Conservation (phyloP, 768 basidiomycete genomes). For the Agaricus subrufescens region DNA sequence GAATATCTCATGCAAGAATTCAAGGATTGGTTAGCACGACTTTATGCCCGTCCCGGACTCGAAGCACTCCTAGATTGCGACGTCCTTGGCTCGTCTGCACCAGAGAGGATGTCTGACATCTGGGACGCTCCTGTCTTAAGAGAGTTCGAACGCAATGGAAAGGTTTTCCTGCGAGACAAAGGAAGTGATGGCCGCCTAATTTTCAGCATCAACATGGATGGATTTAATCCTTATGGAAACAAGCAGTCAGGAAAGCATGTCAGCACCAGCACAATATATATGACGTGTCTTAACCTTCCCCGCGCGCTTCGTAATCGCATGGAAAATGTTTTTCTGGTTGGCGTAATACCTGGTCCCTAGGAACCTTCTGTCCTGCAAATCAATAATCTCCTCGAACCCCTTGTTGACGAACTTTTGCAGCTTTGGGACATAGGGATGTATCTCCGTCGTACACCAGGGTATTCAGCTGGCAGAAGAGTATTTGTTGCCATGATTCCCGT, state of each 20-base stretch:
- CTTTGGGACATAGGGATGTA: conserved; percentile 25
- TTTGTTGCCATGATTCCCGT: conserved; percentile 21
- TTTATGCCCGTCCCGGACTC: conserved; percentile 16
- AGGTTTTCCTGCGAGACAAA: conserved; percentile 11
- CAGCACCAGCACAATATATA: conserved; percentile 18
- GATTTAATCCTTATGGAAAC: conserved; percentile 26
- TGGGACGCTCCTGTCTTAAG: neutral
- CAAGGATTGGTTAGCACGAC: conserved; percentile 16
- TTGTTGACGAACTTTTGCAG: conserved; percentile 26
- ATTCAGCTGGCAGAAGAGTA: conserved; percentile 19
- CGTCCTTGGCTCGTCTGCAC: too few species aligned
- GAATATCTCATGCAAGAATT: conserved; percentile 15
- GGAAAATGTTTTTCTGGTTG: conserved; percentile 20
- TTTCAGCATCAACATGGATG: conserved; percentile 24
- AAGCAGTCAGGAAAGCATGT: conserved; percentile 18
- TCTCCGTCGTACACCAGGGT: conserved; percentile 12
- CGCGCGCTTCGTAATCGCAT: conserved; percentile 15
- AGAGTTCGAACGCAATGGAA: neutral
- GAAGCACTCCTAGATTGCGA: conserved; percentile 9
- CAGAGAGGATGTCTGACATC: neutral
- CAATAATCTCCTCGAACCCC: conserved; percentile 27
- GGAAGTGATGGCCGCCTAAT: conserved; percentile 15
- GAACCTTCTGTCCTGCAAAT: conserved; percentile 25
- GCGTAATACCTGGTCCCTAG: conserved; percentile 11
- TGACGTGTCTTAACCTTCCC: conserved; percentile 29